Conservation (phyloP, 2,329 filamentous ascomycete species). For the Fusarium vanettenii region DNA sequence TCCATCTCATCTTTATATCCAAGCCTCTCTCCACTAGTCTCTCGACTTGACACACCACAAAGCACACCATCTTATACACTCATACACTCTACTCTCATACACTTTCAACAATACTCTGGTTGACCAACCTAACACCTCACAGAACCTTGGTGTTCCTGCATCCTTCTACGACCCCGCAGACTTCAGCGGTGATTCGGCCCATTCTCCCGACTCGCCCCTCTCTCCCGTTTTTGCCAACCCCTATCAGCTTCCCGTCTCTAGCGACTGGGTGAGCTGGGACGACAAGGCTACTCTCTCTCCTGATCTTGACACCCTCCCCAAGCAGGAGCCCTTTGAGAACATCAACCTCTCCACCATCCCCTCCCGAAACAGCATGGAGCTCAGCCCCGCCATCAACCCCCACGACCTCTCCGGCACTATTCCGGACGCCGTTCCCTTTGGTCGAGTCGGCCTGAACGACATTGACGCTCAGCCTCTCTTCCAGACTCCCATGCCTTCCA, state of each 20-base stretch:
- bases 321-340: slow-evolving; percentile 44
- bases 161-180: slow-evolving; percentile 45
- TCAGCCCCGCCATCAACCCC: slow-evolving; percentile 44
- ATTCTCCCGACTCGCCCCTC: slow-evolving; percentile 44
- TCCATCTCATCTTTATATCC: slow-evolving; percentile 36
- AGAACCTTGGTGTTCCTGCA: slow-evolving; percentile 36
- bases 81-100: background rate
- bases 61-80: slow-evolving; percentile 26
- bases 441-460: slow-evolving; percentile 43
- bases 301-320: slow-evolving; percentile 42
- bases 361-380: slow-evolving; percentile 42
- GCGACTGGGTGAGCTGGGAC: slow-evolving; percentile 45
- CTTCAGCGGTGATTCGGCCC: slow-evolving; percentile 44
- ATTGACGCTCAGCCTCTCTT: slow-evolving; percentile 44
- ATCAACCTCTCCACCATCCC: slow-evolving; percentile 43
- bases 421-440: slow-evolving; percentile 42
- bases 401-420: slow-evolving; percentile 42
- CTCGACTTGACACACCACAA: slow-evolving; percentile 27
- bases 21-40: slow-evolving; percentile 25
- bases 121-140: slow-evolving; percentile 31
- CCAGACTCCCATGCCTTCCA: slow-evolving; percentile 43
- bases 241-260: slow-evolving; percentile 44
- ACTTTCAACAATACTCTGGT: background rate
- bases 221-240: slow-evolving; percentile 43
- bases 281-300: slow-evolving; percentile 44